Evolutionary conservation across 768 basidiomycete species (phyloP).

Genomic region (Lactifluus subvellereus): DNA sequence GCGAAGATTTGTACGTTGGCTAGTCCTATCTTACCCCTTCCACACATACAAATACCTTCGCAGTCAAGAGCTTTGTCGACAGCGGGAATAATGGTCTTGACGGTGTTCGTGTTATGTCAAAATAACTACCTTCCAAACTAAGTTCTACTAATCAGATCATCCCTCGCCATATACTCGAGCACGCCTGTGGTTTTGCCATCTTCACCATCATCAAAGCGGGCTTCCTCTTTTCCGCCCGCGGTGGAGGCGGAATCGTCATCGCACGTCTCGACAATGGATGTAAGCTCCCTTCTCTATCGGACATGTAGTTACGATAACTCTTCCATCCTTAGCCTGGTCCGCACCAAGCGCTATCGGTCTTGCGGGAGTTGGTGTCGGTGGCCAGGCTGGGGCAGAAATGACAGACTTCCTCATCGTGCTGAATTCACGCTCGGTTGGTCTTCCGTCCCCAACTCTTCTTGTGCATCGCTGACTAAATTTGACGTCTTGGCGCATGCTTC

Average conservation of each 20-base stretch:
- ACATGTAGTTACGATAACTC: not conserved
- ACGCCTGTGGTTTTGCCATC: conserved; percentile 78
- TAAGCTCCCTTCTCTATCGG: conserved; percentile 37
- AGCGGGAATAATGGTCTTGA: conserved; percentile 78
- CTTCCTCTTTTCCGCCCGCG: conserved; percentile 68
- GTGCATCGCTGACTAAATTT: conserved; percentile 13
- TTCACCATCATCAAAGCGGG: conserved; percentile 78
- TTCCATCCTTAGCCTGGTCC: conserved; percentile 66
- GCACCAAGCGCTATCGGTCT: conserved; percentile 93
- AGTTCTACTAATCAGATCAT: conserved; percentile 38
- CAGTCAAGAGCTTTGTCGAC: conserved; percentile 84
- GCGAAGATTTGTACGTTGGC: conserved; percentile 71
- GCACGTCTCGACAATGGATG: conserved; percentile 76
- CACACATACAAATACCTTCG: conserved; percentile 1
- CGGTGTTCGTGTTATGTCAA: conserved; percentile 41
- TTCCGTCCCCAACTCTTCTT: not conserved
- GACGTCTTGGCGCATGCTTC: not conserved
- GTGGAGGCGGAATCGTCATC: conserved; percentile 84
- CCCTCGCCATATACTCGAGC: conserved; percentile 48
- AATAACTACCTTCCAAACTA: not conserved
- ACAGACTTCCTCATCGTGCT: conserved; percentile 89
- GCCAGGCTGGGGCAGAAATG: conserved; percentile 78
- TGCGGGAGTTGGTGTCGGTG: conserved; percentile 84
- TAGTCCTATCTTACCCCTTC: not conserved
- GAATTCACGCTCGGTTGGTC: conserved; percentile 68